phyloP scores from a whole-genome alignment of 2,329 filamentous ascomycete species.

The Truncatella angustata region DNA sequence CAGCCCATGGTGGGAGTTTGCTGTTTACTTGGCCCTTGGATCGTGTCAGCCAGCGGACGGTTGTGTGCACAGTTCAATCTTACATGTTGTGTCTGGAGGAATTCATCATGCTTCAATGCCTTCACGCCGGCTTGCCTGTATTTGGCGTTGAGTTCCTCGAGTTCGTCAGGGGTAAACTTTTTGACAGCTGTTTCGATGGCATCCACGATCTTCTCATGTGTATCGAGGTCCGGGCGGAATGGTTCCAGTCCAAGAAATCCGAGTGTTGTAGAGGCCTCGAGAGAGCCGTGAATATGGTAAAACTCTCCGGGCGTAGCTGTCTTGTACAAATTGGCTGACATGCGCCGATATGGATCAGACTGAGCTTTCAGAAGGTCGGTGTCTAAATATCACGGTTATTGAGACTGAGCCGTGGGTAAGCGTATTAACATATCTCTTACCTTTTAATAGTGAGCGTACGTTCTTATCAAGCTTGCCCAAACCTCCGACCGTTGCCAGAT shows the following conservation, averaged over 20 bases:
- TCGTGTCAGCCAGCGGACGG: no score
- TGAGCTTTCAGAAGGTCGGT: slow-evolving; percentile 71
- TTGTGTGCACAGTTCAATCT: no score
- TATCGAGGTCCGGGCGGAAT: slow-evolving; percentile 57
- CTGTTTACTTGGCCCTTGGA: slow-evolving; percentile 32
- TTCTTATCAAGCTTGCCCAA: slow-evolving; percentile 45
- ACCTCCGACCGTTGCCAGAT: slow-evolving; percentile 54
- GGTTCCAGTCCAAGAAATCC: slow-evolving; percentile 68
- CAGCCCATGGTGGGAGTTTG: slow-evolving; percentile 42
- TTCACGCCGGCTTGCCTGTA: slow-evolving; percentile 59
- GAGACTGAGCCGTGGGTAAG: no score
- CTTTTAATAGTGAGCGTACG: slow-evolving; percentile 39
- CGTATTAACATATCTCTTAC: no score
- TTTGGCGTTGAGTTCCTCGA: slow-evolving; percentile 57
- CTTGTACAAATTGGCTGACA: slow-evolving; percentile 71
- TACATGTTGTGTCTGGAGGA: slow-evolving; percentile 53
- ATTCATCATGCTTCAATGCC: slow-evolving; percentile 58
- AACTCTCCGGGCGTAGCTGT: slow-evolving; percentile 64
- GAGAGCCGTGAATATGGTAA: slow-evolving; percentile 73
- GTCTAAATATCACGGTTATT: slow-evolving; percentile 44
- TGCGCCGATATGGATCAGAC: slow-evolving; percentile 67
- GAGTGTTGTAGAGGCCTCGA: slow-evolving; percentile 68
- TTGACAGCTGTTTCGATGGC: slow-evolving; percentile 59
- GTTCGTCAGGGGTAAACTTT: slow-evolving; percentile 50
- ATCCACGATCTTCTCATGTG: slow-evolving; percentile 56